Percentiles rank a stretch among this genome's conserved stretches.
Conservation (phyloP, 2,329 filamentous ascomycete species). For the Bipolaris cookei region DNA sequence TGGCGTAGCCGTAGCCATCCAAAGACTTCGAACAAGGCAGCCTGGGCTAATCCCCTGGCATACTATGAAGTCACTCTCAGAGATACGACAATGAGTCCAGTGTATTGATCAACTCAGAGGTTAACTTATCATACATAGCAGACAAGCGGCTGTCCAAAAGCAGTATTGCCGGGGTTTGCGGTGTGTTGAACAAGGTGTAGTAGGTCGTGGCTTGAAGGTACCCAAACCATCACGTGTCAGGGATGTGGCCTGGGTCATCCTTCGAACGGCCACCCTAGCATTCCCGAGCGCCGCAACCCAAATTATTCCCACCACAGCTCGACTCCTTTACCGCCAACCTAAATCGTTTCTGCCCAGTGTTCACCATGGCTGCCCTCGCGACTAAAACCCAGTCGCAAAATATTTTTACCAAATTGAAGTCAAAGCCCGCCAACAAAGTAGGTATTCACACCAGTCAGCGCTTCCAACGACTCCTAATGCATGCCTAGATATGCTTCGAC, state of each 20-base stretch:
- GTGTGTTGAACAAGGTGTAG: background rate
- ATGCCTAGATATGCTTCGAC: slow-evolving; percentile 88
- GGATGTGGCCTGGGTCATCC: slow-evolving; percentile 7
- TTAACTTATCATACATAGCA: background rate
- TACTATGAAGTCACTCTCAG: background rate
- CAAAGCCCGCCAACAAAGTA: slow-evolving; percentile 94
- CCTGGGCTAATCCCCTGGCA: no score
- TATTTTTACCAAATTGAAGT: slow-evolving; percentile 97
- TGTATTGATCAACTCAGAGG: background rate
- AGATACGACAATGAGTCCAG: background rate
- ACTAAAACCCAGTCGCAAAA: slow-evolving; percentile 94
- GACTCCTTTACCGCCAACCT: slow-evolving; percentile 34
- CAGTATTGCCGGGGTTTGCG: background rate
- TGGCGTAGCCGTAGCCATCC: no score
- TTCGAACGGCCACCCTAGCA: slow-evolving; percentile 30
- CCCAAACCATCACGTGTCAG: slow-evolving; percentile 22
- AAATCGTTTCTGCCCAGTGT: slow-evolving; percentile 27
- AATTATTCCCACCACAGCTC: slow-evolving; percentile 40
- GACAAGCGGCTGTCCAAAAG: background rate
- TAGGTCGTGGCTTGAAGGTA: background rate
- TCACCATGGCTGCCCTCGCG: slow-evolving; percentile 68
- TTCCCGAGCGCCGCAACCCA: slow-evolving; percentile 31
- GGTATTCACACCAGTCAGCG: slow-evolving; percentile 34
- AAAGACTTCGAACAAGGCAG: no score
- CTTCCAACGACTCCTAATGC: slow-evolving; percentile 33